Base-by-base conservation (phyloP, 805 yeast species). In the Lachancea waltii region DNA sequence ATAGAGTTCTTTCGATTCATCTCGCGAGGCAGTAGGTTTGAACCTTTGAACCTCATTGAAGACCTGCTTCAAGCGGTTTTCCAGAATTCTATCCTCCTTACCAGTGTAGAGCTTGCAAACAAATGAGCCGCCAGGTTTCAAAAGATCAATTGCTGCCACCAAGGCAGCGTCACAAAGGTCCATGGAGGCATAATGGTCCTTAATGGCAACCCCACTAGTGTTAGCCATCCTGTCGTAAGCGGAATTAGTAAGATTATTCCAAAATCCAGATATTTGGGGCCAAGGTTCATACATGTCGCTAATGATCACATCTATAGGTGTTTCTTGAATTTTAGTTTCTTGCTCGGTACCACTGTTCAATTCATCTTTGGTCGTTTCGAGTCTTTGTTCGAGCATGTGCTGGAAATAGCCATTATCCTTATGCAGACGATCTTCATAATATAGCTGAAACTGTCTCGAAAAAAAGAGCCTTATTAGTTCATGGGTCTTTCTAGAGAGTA, bases 181-280 rank as follows among this genome's bases (percentile, higher is more conserved):
- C 46, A 92, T 81, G 44, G 95, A 86, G 48, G 76, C 77, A 10
- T 72, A 64, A 61, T 90, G 97, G 58, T 90, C 98, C 46, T 76
- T 75, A 28, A 82, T 77, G 7, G 79, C 74, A 28, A 85, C 63
- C 3, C 98, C 97, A 10, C 87, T 69, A 3, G 97, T 85, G 55
- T 90, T 90, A 33, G 86, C 84, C 84, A 90, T 82, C 97, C 96
- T 90, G 64, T 68, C 68, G 57, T 78, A 82, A 33, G 95, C 77
- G 39, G 73, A 73, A 78, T 80, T 81, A 79, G 85, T 77, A 70
- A 82, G 74, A 62, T 75, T 66, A 55, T 67, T 69, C 71, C 75
- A 68, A 55, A 63, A 75, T 5, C 76, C 76, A 17, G 64, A 53
- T 21, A 58, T 56, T 49, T 73, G 79, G 35, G 73, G 67, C 65